phyloP scores from a whole-genome alignment of 164 flowering plant species.

The Aristolochia fimbriata region DNA sequence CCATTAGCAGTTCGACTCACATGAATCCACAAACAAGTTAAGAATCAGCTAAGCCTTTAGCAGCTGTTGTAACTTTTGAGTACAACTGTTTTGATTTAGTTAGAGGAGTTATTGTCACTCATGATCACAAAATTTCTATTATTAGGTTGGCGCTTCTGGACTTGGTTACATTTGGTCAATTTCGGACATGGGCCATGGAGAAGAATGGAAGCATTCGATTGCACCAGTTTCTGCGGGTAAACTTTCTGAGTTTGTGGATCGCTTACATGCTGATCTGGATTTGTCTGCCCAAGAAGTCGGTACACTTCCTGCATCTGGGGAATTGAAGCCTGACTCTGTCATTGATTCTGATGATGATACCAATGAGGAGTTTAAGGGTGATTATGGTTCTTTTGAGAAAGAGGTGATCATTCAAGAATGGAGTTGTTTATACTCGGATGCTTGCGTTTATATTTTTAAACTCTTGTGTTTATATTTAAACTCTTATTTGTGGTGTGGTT shows the following conservation, averaged over 20 bases:
- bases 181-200: constrained; percentile 72
- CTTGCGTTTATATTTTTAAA: background rate
- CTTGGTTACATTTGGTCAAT: constrained; percentile 76
- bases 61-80: no score
- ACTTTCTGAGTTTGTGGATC: constrained; percentile 31
- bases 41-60: no score
- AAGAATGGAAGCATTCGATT: constrained; percentile 92
- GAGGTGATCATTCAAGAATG: constrained; percentile 38
- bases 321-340: constrained; percentile 34
- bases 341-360: constrained; percentile 46
- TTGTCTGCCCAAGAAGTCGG: constrained; percentile 30
- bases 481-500: background rate
- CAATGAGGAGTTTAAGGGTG: constrained; percentile 40
- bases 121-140: constrained; percentile 1
- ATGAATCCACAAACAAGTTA: no score
- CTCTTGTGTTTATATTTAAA: background rate
- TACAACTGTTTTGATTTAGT: no score
- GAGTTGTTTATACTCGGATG: no score
- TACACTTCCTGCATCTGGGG: constrained; percentile 54
- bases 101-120: no score
- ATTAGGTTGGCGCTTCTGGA: constrained; percentile 80
- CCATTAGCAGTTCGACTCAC: no score
- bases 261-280: constrained; percentile 39
- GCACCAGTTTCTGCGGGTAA: constrained; percentile 83
- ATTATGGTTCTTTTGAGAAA: constrained; percentile 54